A percentile compares a stretch with the other conserved stretches of the same genome.
phyloP scores from a whole-genome alignment of 208 protist species.

The Trypanosoma cruzi region DNA sequence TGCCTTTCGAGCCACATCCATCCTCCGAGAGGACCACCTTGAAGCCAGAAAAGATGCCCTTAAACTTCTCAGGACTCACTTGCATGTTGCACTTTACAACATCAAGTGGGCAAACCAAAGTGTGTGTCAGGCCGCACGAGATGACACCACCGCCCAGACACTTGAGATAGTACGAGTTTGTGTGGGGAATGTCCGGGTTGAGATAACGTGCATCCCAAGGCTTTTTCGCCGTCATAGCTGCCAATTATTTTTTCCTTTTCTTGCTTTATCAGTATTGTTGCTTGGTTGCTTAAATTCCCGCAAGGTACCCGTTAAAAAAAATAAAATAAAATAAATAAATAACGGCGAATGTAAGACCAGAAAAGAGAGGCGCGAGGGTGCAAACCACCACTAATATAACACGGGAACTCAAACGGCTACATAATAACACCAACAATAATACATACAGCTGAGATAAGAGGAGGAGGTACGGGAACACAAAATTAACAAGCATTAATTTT shows the following conservation, averaged over 20 bases:
- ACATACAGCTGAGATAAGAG: too few relatives aligned
- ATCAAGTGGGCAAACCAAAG: constrained; percentile 94
- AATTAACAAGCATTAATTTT: too few relatives aligned
- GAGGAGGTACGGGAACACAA: too few relatives aligned
- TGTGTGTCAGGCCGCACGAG: constrained; percentile 95
- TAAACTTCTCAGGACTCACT: constrained; percentile 90
- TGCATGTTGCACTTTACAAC: constrained; percentile 97
- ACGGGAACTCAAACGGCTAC: too few relatives aligned
- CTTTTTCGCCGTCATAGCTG: constrained; percentile 30
- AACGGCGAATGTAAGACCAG: not conserved
- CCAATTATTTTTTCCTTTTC: constrained; percentile 10
- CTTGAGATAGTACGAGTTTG: constrained; percentile 90
- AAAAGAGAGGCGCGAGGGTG: too few relatives aligned
- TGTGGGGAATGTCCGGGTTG: constrained; percentile 71
- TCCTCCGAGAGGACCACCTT: constrained; percentile 68
- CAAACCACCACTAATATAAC: too few relatives aligned
- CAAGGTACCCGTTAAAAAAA: not conserved
- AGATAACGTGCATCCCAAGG: constrained; percentile 79
- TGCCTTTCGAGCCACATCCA: constrained; percentile 60
- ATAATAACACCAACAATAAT: too few relatives aligned
- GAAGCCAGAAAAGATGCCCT: constrained; percentile 70
- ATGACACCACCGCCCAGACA: constrained; percentile 94
- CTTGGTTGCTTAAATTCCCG: not conserved
- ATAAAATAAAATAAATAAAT: not conserved
- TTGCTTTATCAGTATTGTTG: not conserved